Evolutionary conservation across 345 rosid species (phyloP).

Genomic region (Citrus unshiu): DNA sequence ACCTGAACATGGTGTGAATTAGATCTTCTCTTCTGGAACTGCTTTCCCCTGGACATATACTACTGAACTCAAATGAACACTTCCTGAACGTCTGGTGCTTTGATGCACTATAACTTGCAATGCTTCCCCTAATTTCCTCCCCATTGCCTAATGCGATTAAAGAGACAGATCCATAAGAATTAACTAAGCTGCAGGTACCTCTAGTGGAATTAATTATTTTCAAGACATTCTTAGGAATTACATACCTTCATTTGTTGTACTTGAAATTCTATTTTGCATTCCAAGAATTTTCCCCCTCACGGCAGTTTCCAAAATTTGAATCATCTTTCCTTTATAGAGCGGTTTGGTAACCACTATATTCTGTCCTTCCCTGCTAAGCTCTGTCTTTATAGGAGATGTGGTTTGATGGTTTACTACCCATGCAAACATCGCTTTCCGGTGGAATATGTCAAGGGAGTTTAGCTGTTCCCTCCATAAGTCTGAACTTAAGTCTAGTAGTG

Average conservation of each 20-base stretch:
- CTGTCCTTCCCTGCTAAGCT: slow-evolving; percentile 79
- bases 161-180: slow-evolving; percentile 28
- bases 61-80: slow-evolving; percentile 34
- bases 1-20: slow-evolving; percentile 7
- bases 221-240: slow-evolving; percentile 53
- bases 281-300: slow-evolving; percentile 47
- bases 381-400: slow-evolving; percentile 59
- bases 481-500: slow-evolving; percentile 81
- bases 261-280: slow-evolving; percentile 31
- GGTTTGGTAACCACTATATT: slow-evolving; percentile 77
- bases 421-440: slow-evolving; percentile 54
- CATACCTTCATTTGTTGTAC: slow-evolving; percentile 20
- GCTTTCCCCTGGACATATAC: slow-evolving; percentile 23
- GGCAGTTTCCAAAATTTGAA: slow-evolving; percentile 69
- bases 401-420: slow-evolving; percentile 93
- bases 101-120: slow-evolving; percentile 16
- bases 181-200: slow-evolving; percentile 60
- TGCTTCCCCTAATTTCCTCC: slow-evolving; percentile 25
- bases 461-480: slow-evolving; percentile 90
- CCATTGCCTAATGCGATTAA: slow-evolving; percentile 10
- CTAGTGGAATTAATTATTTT: slow-evolving; percentile 64
- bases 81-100: slow-evolving; percentile 27
- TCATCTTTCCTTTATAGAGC: slow-evolving; percentile 84
- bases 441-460: slow-evolving; percentile 72
- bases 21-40: slow-evolving; percentile 18